Percentiles rank a stretch among this genome's conserved stretches.
phyloP scores from a whole-genome alignment of 2,329 filamentous ascomycete genomes.

The Pseudogymnoascus verrucosus region DNA sequence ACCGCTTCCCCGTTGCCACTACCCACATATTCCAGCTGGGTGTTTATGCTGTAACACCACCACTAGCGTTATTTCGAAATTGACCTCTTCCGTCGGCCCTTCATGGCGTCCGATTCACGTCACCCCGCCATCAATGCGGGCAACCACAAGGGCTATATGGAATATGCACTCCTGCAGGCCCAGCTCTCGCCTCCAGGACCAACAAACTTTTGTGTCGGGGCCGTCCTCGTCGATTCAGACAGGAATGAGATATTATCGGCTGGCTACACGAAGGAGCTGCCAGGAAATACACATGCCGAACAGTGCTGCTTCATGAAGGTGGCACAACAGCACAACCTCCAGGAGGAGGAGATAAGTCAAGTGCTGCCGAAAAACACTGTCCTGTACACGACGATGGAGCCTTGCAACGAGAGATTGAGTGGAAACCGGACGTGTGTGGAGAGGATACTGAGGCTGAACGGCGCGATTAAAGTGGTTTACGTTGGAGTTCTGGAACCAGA shows the following conservation, averaged over 20 bases:
- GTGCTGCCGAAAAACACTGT: conserved; percentile 46
- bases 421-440: conserved; percentile 73
- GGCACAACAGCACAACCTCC: conserved; percentile 37
- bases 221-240: conserved; percentile 61
- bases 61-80: neutral
- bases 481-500: conserved; percentile 84
- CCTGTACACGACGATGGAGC: conserved; percentile 90
- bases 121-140: conserved; percentile 17
- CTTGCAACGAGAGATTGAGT: conserved; percentile 65
- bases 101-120: conserved; percentile 15
- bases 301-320: conserved; percentile 83
- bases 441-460: conserved; percentile 56
- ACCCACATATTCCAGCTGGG: neutral
- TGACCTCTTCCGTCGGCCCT: neutral
- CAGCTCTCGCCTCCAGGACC: conserved; percentile 73
- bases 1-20: neutral
- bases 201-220: conserved; percentile 90
- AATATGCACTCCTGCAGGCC: conserved; percentile 66
- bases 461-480: conserved; percentile 64
- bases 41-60: neutral
- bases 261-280: conserved; percentile 84
- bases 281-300: conserved; percentile 93
- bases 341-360: conserved; percentile 47
- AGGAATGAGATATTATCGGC: conserved; percentile 59
- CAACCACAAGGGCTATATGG: conserved; percentile 45